Conservation (phyloP, 164 flowering plant species). For the Amborella trichopoda region DNA sequence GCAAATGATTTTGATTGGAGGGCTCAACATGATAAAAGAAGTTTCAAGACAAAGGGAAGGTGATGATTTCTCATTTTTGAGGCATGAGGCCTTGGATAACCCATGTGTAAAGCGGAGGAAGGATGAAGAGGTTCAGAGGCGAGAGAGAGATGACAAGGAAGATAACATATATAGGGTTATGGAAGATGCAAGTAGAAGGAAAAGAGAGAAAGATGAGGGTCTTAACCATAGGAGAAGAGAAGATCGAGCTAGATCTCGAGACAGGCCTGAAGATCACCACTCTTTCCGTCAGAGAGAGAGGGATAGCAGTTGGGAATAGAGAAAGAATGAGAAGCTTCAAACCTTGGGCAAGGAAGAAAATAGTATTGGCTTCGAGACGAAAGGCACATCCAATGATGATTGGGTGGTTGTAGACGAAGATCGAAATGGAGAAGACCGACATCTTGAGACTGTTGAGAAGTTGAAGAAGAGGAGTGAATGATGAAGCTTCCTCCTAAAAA, state of each 20-base stretch:
- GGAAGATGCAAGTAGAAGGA: constrained; percentile 49
- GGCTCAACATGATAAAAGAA: constrained; percentile 50
- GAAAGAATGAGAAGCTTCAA: constrained; percentile 26
- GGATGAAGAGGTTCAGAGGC: constrained; percentile 48
- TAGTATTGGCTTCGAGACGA: constrained; percentile 21
- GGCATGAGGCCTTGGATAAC: constrained; percentile 50
- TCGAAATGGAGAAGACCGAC: constrained; percentile 40
- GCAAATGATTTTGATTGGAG: constrained; percentile 63
- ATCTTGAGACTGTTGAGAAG: constrained; percentile 85
- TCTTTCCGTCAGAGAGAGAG: constrained; percentile 49
- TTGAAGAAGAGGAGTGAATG: constrained; percentile 92
- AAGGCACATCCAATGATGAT: no score
- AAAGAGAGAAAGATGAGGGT: constrained; percentile 68
- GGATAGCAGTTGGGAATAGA: constrained; percentile 27
- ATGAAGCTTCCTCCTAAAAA: no score
- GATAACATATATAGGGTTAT: constrained; percentile 36
- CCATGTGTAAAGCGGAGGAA: constrained; percentile 55
- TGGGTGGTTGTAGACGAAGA: constrained; percentile 15
- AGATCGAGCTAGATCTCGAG: constrained; percentile 44
- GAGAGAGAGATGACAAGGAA: constrained; percentile 58
- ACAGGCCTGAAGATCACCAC: constrained; percentile 45
- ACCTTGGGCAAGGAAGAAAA: constrained; percentile 25
- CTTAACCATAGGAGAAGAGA: constrained; percentile 54
- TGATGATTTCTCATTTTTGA: constrained; percentile 38
- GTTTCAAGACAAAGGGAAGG: constrained; percentile 54